Conservation (phyloP, 2,329 filamentous ascomycete genomes). For the Didymella keratinophila region DNA sequence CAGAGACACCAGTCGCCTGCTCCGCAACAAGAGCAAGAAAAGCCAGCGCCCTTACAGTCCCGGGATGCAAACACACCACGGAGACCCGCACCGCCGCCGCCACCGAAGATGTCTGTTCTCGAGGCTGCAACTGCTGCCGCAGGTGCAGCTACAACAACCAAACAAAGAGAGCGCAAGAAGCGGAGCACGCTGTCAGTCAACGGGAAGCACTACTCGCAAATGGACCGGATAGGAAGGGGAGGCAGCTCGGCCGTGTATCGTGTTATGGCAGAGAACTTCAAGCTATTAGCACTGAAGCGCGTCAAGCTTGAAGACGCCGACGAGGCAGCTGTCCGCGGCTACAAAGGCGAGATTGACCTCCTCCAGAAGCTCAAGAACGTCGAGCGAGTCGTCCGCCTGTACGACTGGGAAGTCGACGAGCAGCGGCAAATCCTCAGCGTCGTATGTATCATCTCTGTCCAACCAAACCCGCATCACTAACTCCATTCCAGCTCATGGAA, state of each 20-base stretch:
- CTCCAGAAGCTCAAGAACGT: conserved; percentile 82
- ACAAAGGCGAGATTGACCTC: conserved; percentile 94
- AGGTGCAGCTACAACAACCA: conserved; percentile 75
- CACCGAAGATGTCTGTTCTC: conserved; percentile 96
- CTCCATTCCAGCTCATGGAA: conserved; percentile 79
- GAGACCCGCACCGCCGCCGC: conserved; percentile 76
- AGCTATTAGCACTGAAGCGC: conserved; percentile 91
- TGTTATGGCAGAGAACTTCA: conserved; percentile 96
- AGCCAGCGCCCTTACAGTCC: conserved; percentile 59
- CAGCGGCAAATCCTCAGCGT: conserved; percentile 89
- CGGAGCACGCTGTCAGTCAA: conserved; percentile 88
- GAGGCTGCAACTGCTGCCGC: conserved; percentile 86
- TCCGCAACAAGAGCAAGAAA: conserved; percentile 51
- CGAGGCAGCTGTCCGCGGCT: conserved; percentile 81
- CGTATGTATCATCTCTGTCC: conserved; percentile 59
- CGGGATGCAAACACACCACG: conserved; percentile 76
- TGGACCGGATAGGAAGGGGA: conserved; percentile 90
- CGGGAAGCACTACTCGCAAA: conserved; percentile 85
- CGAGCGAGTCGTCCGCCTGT: conserved; percentile 87
- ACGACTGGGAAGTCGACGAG: conserved; percentile 92
- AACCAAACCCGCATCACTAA: conserved; percentile 6
- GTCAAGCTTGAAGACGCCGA: conserved; percentile 92
- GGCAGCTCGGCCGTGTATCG: conserved; percentile 95
- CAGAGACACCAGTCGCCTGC: conserved; percentile 37
- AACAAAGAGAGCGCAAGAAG: conserved; percentile 74